Conservation (phyloP, 108 stramenopile genomes). For the Cylindrotheca fusiformis region DNA sequence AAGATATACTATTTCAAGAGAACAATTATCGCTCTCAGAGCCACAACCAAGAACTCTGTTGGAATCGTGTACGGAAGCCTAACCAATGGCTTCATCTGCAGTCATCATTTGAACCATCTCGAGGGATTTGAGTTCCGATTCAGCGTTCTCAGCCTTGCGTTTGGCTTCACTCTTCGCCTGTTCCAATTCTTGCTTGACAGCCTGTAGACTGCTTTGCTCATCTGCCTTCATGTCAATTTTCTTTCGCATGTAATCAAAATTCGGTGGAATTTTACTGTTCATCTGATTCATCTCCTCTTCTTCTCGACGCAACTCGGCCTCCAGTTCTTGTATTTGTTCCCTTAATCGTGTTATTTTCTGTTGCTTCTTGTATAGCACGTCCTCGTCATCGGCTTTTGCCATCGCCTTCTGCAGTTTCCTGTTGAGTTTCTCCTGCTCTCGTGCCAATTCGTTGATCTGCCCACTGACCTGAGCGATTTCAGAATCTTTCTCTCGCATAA, state of each 20-base stretch:
- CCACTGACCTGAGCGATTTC: neutral
- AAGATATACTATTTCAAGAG: too few relatives aligned
- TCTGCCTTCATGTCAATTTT: neutral
- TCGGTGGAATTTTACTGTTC: neutral
- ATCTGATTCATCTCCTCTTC: neutral
- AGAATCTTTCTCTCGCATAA: neutral
- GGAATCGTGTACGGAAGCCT: too few relatives aligned
- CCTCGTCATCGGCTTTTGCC: neutral
- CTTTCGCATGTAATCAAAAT: neutral
- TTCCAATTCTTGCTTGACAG: conserved; percentile 1
- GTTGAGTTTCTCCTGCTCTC: neutral
- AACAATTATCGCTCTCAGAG: too few relatives aligned
- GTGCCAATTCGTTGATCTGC: neutral
- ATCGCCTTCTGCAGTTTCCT: neutral
- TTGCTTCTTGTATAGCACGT: neutral
- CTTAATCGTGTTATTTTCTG: neutral
- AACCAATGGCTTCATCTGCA: neutral
- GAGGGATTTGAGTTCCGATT: neutral
- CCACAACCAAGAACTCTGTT: too few relatives aligned
- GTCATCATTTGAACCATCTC: neutral
- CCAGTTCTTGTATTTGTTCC: neutral
- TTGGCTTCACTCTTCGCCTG: neutral
- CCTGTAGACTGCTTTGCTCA: neutral
- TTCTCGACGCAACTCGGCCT: neutral
- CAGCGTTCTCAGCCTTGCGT: conserved; percentile 1